Base-by-base conservation (phyloP, 164 flowering plant genomes). In the Sextonia rubra region DNA sequence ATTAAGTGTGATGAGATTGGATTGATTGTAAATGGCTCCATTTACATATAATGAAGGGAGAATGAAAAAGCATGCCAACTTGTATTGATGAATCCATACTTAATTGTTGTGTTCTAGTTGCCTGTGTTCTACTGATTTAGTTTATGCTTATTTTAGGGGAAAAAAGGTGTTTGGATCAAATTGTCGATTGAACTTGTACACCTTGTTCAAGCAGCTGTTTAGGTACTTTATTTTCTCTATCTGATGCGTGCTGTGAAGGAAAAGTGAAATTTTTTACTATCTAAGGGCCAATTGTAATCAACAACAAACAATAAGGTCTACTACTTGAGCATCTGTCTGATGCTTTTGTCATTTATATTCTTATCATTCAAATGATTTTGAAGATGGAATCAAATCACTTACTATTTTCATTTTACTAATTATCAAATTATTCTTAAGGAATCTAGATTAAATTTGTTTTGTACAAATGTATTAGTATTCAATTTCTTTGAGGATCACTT, bases 151-250 rank as follows among this genome's bases (percentile, higher is more conserved):
- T 47, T 55, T 68, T 74, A 85, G 87, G 85, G 84, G 32, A 85
- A 83, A 70, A 86, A 73, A 44, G 86, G 89, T 4, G 76, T 84
- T 44, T 85, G 88, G 88, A 70, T 85, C 49, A 82, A 81, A 69
- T 26, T 85, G 73, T 84, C 86, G 14, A 82, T 82, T 74, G 79
- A 75, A 69, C 82, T 82, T 37, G 82, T 27, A 52, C 77, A 83
- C 77, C 86, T 83, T 73, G 79, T 82, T 75, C 82, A 82, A 71
- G 71, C 77, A 70, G 82, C 83, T 12, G 82, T 84, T 22, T 64
- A 82, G 85, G 86, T 82, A 75, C 5, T 4, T 69, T 9, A 17
- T 65, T 29, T 68, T 49, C 20, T 48, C n/a, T n/a, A 18, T 27
- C 18, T 66, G 5, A 47, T 49, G n/a, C 17, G 14, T 61, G 24